phyloP scores from a whole-genome alignment of 306 rosid genomes.

The Rosa lucieae region DNA sequence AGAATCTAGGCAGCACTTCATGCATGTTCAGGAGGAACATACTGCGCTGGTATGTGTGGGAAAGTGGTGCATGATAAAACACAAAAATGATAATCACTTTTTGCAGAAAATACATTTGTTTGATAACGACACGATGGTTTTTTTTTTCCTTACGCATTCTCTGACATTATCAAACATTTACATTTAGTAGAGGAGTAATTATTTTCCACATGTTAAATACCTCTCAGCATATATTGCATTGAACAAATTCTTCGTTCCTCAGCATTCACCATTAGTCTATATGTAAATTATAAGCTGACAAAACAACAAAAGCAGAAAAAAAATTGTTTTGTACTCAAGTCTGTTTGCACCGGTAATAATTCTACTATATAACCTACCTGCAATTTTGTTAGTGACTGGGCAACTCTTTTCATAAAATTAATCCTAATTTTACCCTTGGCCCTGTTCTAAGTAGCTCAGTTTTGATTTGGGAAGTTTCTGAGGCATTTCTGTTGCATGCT shows the following conservation, averaged over 20 bases:
- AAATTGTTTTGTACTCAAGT: background rate
- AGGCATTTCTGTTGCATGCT: background rate
- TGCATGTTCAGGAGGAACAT: slow-evolving; percentile 66
- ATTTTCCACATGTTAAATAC: background rate
- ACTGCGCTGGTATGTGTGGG: slow-evolving; percentile 52
- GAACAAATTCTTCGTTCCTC: background rate
- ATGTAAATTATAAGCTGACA: background rate
- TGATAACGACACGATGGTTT: background rate
- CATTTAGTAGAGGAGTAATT: background rate
- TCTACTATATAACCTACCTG: background rate
- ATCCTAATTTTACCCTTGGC: too few species aligned
- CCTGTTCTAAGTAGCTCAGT: background rate
- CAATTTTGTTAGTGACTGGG: background rate
- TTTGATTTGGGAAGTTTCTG: background rate
- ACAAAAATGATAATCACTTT: slow-evolving; percentile 10
- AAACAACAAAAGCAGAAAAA: background rate
- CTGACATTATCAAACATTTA: background rate
- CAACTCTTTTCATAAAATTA: background rate
- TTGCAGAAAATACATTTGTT: background rate
- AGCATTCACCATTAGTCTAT: background rate
- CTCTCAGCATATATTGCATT: background rate
- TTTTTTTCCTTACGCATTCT: background rate
- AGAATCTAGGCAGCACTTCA: slow-evolving; percentile 62
- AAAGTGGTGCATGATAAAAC: slow-evolving; percentile 18
- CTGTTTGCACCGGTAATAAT: background rate